Evolutionary conservation across 345 rosid genomes (phyloP).

Genomic region (Gossypium longicalyx): DNA sequence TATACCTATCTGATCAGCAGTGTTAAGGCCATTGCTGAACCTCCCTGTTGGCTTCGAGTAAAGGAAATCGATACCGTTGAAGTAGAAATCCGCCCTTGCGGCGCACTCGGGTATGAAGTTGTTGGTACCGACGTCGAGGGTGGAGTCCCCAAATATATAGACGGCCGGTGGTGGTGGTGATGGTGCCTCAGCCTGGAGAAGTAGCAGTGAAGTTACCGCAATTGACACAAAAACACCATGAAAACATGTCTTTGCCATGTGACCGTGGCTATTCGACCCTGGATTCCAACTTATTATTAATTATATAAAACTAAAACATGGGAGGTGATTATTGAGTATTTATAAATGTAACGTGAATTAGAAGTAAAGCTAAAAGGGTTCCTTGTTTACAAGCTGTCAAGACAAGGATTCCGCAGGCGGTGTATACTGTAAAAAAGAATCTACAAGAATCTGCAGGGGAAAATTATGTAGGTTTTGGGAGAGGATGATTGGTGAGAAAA

Average conservation of each 20-base stretch:
- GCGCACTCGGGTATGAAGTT: slow-evolving; percentile 11
- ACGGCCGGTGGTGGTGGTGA: slow-evolving; percentile 1
- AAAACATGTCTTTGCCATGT: slow-evolving; percentile 11
- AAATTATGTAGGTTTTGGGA: too few relatives aligned
- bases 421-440: neutral
- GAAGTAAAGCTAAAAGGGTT: neutral
- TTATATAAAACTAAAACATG: neutral
- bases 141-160: slow-evolving; percentile 44
- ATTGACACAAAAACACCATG: neutral
- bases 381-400: slow-evolving; percentile 13
- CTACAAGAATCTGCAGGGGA: neutral
- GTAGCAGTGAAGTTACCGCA: neutral
- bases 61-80: slow-evolving; percentile 30
- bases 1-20: slow-evolving; percentile 29
- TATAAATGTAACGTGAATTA: slow-evolving; percentile 17
- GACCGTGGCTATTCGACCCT: neutral
- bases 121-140: slow-evolving; percentile 43
- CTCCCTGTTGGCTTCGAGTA: slow-evolving; percentile 29
- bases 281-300: too few relatives aligned
- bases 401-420: neutral
- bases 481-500: neutral
- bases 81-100: slow-evolving; percentile 20
- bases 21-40: slow-evolving; percentile 39
- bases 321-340: neutral
- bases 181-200: neutral